Conservation (phyloP, 139 green algal species). For the Coccomyxa sp. region DNA sequence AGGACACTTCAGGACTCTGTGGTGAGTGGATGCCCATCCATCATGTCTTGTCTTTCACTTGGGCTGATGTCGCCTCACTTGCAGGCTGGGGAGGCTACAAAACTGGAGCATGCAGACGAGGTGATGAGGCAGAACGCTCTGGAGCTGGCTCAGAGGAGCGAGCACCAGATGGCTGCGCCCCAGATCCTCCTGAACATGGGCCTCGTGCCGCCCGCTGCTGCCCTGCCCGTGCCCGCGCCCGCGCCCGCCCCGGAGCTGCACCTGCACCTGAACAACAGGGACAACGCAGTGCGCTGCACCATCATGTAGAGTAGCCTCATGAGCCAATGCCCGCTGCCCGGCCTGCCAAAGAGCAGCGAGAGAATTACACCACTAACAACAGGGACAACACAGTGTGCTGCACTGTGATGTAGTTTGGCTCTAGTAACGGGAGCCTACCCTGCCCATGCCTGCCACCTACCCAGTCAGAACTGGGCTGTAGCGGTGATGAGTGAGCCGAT, state of each 20-base stretch:
- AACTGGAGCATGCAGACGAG: slow-evolving; percentile 11
- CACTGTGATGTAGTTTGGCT: too few species aligned
- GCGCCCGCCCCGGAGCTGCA: neutral
- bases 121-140: slow-evolving; percentile 16
- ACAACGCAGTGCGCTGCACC: slow-evolving; percentile 15
- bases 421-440: too few species aligned
- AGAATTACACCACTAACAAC: too few species aligned
- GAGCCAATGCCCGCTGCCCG: too few species aligned
- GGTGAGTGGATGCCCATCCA: neutral
- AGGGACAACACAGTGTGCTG: too few species aligned
- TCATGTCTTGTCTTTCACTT: neutral
- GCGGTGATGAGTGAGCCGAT: too few species aligned
- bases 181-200: slow-evolving; percentile 19
- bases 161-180: neutral
- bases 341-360: too few species aligned
- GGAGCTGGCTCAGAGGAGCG: slow-evolving; percentile 5
- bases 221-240: neutral
- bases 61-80: neutral
- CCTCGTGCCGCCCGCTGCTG: neutral
- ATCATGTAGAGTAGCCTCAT: too few species aligned
- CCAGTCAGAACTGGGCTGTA: too few species aligned
- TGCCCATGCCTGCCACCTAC: too few species aligned
- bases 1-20: neutral
- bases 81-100: slow-evolving; percentile 10
- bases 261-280: neutral